A percentile compares a stretch with the other conserved stretches of the same genome.
These are phyloP conservation scores for Umbellularia californica DNA, from an alignment of 164 flowering plant genomes.

Conservation along the genomic window DNA sequence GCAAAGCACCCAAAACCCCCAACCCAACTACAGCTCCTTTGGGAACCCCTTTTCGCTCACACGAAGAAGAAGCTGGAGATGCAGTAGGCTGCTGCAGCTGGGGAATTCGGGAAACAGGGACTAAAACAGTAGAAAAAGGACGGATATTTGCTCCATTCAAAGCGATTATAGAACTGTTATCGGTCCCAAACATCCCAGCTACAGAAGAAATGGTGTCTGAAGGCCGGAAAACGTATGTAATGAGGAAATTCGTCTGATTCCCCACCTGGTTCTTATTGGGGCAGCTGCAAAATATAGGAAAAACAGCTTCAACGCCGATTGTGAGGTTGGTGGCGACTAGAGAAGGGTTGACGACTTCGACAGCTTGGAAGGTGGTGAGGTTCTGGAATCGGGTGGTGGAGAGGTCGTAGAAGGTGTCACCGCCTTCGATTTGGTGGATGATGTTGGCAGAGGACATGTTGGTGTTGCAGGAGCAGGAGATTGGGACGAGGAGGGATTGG, in stretches of 20 bases:
- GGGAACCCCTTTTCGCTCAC: constrained; percentile 23
- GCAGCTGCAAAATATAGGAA: constrained; percentile 84
- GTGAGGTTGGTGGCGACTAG: constrained; percentile 43
- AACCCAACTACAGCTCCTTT: constrained; percentile 56
- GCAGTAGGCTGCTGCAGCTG: constrained; percentile 45
- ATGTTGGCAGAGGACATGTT: constrained; percentile 45
- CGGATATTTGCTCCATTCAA: constrained; percentile 39
- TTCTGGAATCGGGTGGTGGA: constrained; percentile 49
- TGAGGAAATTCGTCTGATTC: constrained; percentile 34
- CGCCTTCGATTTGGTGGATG: constrained; percentile 43
- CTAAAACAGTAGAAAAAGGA: constrained; percentile 45
- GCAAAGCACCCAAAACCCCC: constrained; percentile 29
- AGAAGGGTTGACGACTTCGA: constrained; percentile 58
- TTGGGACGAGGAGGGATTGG: constrained; percentile 68
- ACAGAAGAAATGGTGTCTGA: constrained; percentile 45
- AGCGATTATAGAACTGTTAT: constrained; percentile 24
- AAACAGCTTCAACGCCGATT: constrained; percentile 37
- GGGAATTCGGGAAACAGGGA: constrained; percentile 64
- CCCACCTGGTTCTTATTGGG: constrained; percentile 40
- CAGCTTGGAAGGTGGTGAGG: constrained; percentile 73
- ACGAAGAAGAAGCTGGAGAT: background rate
- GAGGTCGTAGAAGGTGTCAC: constrained; percentile 56
- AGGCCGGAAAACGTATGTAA: constrained; percentile 69
- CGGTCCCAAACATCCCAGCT: constrained; percentile 45
- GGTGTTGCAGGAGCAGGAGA: constrained; percentile 62